Base-by-base conservation (phyloP, 345 rosid genomes). In the Rhodamnia argentea region DNA sequence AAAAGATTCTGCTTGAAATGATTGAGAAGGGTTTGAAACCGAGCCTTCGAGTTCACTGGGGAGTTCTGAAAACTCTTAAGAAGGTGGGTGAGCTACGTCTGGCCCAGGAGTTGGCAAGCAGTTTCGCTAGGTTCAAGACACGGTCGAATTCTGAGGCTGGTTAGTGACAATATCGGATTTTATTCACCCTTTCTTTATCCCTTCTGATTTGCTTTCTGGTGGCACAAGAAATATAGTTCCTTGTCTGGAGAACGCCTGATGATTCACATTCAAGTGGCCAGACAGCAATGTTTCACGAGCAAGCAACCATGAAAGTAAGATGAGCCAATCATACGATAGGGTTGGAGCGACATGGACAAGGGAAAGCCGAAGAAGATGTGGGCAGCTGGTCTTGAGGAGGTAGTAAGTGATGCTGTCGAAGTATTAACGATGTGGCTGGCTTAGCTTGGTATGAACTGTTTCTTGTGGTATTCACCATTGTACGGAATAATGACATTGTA, bases 1-100 rank as follows among this genome's bases (percentile, higher is more conserved):
- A 87, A 52, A 86, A 83, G 86, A 83, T 93, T 87, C 92, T 92
- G 51, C 90, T 83, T 32, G 91, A 91, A 86, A 91, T 93, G 95
- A 92, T 92, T 9, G 83, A 86, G 24, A 92, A 87, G 86, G 95
- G 94, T 82, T 88, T 93, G 29, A 88, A 88, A 85, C 95, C 95
- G n/a, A 51, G 88, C 42, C 75, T 82, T 84, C 27, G 83, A 2
- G 89, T 91, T 74, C 89, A 91, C 84, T 70, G 24, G 88, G 87
- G 42, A 81, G 92, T 91, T 55, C 56, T 76, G 84, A 87, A 87
- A 83, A 86, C 78, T 37, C 93, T 93, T 56, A 50, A 42, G 84
- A 87, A 84, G 83, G 84, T 86, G 6, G 90, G 89, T 58, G 87
- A 86, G 87, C 83, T 85, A 55, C 87, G 89, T 74, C 56, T 91